Percentiles rank a stretch among this genome's conserved stretches.
These are phyloP conservation scores for Pseudocercospora pini-densiflorae DNA, from an alignment of 2,329 filamentous ascomycete species.

Conservation along the genomic window DNA sequence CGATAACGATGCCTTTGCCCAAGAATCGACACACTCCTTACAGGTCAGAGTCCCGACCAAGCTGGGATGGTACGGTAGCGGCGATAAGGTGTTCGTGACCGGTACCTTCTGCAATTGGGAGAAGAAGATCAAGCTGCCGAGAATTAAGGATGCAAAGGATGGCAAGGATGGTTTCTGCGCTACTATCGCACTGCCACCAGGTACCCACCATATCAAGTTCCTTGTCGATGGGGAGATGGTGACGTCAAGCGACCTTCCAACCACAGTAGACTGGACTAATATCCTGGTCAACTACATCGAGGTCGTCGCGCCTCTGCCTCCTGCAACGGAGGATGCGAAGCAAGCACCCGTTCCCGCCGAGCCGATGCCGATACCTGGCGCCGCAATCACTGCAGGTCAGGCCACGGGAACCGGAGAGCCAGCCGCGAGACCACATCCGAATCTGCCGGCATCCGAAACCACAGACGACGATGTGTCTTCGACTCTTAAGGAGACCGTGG, in stretches of 20 bases:
- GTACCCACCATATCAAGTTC: constrained; percentile 96
- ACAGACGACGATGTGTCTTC: constrained; percentile 27
- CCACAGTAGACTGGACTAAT: constrained; percentile 96
- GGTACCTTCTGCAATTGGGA: constrained; percentile 98
- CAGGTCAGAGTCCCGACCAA: constrained; percentile 80
- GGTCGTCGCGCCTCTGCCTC: constrained; percentile 54
- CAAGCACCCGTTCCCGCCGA: constrained; percentile 35
- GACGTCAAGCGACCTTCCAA: constrained; percentile 83
- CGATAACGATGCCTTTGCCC: constrained; percentile 70
- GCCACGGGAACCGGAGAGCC: constrained; percentile 27
- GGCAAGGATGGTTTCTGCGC: constrained; percentile 68
- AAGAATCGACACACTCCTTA: constrained; percentile 62
- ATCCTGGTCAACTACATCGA: constrained; percentile 99
- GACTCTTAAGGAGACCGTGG: constrained; percentile 28
- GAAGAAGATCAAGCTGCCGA: constrained; percentile 85
- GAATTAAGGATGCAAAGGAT: constrained; percentile 59
- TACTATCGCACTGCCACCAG: constrained; percentile 81
- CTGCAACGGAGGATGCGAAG: constrained; percentile 25
- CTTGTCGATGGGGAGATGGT: constrained; percentile 93
- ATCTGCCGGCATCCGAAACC: constrained; percentile 29
- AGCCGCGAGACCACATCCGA: constrained; percentile 60
- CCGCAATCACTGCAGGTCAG: constrained; percentile 32
- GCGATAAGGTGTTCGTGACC: constrained; percentile 95
- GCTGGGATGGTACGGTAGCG: constrained; percentile 76
- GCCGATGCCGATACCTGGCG: constrained; percentile 39